phyloP scores from a whole-genome alignment of 139 green algal species.

The Volvox africanus region DNA sequence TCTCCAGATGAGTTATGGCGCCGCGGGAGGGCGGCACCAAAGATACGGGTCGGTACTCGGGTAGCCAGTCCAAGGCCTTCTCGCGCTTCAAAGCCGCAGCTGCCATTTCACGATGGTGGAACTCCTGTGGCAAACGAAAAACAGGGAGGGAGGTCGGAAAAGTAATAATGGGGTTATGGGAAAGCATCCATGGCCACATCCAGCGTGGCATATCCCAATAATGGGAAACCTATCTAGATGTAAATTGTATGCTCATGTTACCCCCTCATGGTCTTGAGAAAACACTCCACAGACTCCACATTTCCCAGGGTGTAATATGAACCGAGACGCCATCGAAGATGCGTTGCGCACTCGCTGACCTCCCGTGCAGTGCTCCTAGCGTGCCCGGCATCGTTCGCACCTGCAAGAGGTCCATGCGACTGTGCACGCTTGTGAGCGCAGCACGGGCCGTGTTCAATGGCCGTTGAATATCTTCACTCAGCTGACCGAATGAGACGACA shows the following conservation, averaged over 20 bases:
- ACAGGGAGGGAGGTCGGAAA: too few species aligned
- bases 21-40: conserved; percentile 49
- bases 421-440: conserved; percentile 33
- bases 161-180: too few species aligned
- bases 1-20: conserved; percentile 38
- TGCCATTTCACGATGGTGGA: conserved; percentile 49
- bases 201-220: too few species aligned
- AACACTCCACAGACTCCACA: too few species aligned
- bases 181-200: too few species aligned
- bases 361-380: too few species aligned
- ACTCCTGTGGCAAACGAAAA: conserved; percentile 31
- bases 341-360: too few species aligned
- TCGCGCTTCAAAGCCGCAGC: conserved; percentile 51
- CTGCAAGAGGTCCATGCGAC: conserved; percentile 36
- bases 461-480: neutral
- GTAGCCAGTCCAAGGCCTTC: conserved; percentile 50
- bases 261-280: too few species aligned
- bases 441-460: conserved; percentile 19
- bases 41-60: conserved; percentile 56
- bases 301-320: too few species aligned
- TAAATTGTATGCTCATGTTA: too few species aligned
- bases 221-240: too few species aligned
- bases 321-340: too few species aligned
- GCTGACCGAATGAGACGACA: neutral
- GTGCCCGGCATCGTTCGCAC: neutral